Evolutionary conservation across 164 flowering plant genomes (phyloP).

Genomic region (Magnolia sinica): DNA sequence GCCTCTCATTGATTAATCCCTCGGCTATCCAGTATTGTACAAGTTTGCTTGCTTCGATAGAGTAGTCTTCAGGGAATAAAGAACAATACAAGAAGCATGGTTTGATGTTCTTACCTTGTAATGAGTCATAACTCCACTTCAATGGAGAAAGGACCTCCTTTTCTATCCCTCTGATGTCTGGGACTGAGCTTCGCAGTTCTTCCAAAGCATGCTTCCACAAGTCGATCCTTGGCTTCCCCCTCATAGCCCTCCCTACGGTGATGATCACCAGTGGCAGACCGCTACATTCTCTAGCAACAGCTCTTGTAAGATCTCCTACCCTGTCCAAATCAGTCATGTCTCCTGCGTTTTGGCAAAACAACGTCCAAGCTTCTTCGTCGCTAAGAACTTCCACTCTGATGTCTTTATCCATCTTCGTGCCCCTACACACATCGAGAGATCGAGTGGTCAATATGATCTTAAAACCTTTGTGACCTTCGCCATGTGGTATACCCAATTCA

Average conservation of each 20-base stretch:
- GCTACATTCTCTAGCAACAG: background rate
- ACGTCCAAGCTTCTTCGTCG: background rate
- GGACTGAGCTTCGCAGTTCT: background rate
- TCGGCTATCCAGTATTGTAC: constrained; percentile 12
- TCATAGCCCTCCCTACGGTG: background rate
- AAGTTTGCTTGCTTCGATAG: constrained; percentile 2
- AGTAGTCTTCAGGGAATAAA: background rate
- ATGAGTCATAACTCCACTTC: background rate
- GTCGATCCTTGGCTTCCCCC: background rate
- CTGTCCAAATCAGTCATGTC: background rate
- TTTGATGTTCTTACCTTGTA: background rate
- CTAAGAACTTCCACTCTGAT: background rate
- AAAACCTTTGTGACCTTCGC: background rate
- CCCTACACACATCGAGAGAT: background rate
- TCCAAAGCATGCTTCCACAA: background rate
- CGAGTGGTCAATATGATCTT: constrained; percentile 5
- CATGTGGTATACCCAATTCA: background rate
- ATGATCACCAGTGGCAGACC: background rate
- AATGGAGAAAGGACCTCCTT: background rate
- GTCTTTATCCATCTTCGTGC: constrained; percentile 20
- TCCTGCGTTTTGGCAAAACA: background rate
- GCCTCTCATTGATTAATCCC: constrained; percentile 2
- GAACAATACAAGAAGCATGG: constrained; percentile 1
- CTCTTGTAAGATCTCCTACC: background rate
- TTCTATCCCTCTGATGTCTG: background rate